Base-by-base conservation (phyloP, 257 asterid species). In the Cruciata laevipes region DNA sequence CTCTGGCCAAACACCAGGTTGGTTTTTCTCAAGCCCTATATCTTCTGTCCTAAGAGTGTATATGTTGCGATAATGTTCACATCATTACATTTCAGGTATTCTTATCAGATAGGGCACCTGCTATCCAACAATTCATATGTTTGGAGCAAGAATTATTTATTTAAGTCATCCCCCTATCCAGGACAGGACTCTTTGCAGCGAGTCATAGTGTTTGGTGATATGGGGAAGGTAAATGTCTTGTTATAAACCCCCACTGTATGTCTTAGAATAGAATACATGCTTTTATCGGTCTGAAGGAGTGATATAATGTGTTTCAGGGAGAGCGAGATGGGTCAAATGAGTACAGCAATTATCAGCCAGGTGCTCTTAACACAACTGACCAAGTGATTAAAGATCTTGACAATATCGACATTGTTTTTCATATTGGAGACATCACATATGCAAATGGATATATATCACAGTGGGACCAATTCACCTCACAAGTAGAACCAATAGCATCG, bases 391-490 rank as follows among this genome's bases (percentile, higher is more conserved):
- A 79, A 44, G 97, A 93, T 71, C 84, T 93, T 25, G 69, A 78
- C 13, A 72, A 84, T 70, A 62, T 75, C 33, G 87, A 84, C 63
- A 75, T 82, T 53, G 87, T 82, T 65, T 82, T 84, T 67, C 89
- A 79, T 49, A 84, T 82, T 58, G 89, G 89, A 75, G 89, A 84
- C 66, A 69, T 78, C 9, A 42, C 83, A 6, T 84, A 82, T 44
- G 82, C 89, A 23, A 82, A 82, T 70, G 87, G 87, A 25, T 82
- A 82, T 61, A 59, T 82, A 63, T 82, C 87, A 57, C 89, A 84
- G 55, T 93, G 98, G 98, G 98, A 93, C 78, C 97, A 93, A 69
- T 93, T 93, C 76, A 93, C 98, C 4, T 83, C 97, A 33, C 96
- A 87, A 77, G 86, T 88, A 70, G 96, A 83, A 72, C 94, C 94